Evolutionary conservation across 1,284 basidiomycete genomes (phyloP).

Genomic region (Austroboletus niveus): DNA sequence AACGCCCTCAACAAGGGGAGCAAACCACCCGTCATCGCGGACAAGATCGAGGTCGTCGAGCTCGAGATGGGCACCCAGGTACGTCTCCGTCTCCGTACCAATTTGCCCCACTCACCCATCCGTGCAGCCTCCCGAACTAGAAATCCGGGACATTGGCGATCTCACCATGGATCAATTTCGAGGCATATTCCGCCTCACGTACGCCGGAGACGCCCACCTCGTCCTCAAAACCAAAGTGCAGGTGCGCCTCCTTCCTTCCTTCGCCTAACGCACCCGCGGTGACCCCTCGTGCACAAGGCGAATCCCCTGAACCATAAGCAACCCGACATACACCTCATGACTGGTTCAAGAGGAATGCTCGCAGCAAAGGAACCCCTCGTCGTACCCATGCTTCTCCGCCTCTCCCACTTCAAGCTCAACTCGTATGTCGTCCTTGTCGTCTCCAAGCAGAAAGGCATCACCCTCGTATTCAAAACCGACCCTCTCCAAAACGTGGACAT

Average conservation of each 20-base stretch:
- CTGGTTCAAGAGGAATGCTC: constrained; percentile 78
- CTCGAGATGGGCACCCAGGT: constrained; percentile 98
- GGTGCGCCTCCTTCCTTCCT: constrained; percentile 43
- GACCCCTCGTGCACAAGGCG: constrained; percentile 50
- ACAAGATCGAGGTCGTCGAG: constrained; percentile 96
- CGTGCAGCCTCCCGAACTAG: constrained; percentile 88
- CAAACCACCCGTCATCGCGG: constrained; percentile 97
- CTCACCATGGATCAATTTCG: constrained; percentile 94
- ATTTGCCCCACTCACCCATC: constrained; percentile 7
- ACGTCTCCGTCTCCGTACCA: constrained; percentile 25
- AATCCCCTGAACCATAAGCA: constrained; percentile 94
- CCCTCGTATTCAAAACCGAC: constrained; percentile 99
- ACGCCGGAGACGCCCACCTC: constrained; percentile 94
- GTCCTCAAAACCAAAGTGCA: constrained; percentile 96
- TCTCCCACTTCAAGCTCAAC: constrained; percentile 90
- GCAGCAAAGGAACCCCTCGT: constrained; percentile 91
- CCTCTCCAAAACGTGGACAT: constrained; percentile 98
- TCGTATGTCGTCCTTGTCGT: constrained; percentile 98
- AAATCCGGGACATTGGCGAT: constrained; percentile 97
- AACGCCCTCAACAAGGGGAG: constrained; percentile 95
- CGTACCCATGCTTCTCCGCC: constrained; percentile 97
- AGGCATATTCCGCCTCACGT: constrained; percentile 95
- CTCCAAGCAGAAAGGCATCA: constrained; percentile 96
- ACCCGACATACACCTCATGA: constrained; percentile 76
- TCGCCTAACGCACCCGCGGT: neutral